Evolutionary conservation across 2,329 filamentous ascomycete species (phyloP).

Genomic region (Magnaporthiopsis rhizophila): DNA sequence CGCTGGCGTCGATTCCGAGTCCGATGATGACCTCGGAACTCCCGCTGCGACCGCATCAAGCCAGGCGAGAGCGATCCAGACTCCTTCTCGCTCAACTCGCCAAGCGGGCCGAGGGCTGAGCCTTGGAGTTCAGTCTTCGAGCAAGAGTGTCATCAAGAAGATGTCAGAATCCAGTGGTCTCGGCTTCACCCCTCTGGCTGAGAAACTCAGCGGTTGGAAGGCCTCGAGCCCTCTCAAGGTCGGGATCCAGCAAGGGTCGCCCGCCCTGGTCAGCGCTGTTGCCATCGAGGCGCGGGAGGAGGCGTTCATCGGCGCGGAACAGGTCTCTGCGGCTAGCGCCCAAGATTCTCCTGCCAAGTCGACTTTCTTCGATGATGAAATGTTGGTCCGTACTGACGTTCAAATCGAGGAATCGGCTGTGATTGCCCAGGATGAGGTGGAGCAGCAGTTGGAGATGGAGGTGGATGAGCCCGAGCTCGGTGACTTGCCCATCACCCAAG

Average conservation of each 20-base stretch:
- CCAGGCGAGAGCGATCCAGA: slow-evolving; percentile 27
- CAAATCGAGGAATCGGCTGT: slow-evolving; percentile 12
- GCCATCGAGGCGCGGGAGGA: slow-evolving; percentile 4
- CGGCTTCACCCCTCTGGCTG: slow-evolving; percentile 57
- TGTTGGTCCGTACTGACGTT: slow-evolving; percentile 31
- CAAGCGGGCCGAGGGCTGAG: no score
- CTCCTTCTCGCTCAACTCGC: slow-evolving; percentile 29
- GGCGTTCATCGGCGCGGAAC: not conserved
- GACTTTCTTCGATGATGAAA: slow-evolving; percentile 55
- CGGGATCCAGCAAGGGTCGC: slow-evolving; percentile 22
- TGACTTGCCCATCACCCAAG: slow-evolving; percentile 39
- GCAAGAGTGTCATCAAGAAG: slow-evolving; percentile 16
- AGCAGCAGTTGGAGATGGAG: slow-evolving; percentile 13
- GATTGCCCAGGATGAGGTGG: slow-evolving; percentile 14
- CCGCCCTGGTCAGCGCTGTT: not conserved
- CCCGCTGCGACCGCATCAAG: slow-evolving; percentile 19
- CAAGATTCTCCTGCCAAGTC: slow-evolving; percentile 33
- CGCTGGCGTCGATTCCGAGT: slow-evolving; percentile 45
- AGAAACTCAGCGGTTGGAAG: slow-evolving; percentile 55
- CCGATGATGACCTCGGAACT: slow-evolving; percentile 43
- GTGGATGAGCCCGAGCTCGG: slow-evolving; percentile 31
- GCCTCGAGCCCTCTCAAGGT: slow-evolving; percentile 46
- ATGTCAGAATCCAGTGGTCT: slow-evolving; percentile 18
- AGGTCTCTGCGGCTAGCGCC: slow-evolving; percentile 4
- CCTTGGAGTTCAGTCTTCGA: slow-evolving; percentile 11